Percentiles rank a stretch among this genome's conserved stretches.
Evolutionary conservation across 1,284 basidiomycete genomes (phyloP).

Genomic region (Cyathus olla): DNA sequence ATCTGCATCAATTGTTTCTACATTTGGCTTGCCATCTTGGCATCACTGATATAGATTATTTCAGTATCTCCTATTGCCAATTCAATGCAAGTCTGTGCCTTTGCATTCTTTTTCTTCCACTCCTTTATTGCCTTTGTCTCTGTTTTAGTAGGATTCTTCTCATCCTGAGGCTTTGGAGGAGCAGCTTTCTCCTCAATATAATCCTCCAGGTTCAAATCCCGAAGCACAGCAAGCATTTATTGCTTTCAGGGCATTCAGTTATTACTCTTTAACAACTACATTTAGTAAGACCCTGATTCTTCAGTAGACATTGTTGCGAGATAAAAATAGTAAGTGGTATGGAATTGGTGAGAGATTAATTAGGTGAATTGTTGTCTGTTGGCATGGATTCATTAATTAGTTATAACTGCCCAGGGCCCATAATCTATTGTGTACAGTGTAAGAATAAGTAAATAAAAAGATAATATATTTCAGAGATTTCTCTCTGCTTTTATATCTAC

Average conservation of each 20-base stretch:
- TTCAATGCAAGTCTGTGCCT: slow-evolving; percentile 30
- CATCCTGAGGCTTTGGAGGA: slow-evolving; percentile 6
- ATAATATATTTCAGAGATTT: too few species aligned
- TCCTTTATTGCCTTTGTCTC: slow-evolving; percentile 8
- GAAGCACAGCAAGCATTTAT: slow-evolving; percentile 15
- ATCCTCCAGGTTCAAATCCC: slow-evolving; percentile 22
- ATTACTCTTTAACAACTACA: too few species aligned
- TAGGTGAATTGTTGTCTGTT: too few species aligned
- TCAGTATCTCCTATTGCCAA: slow-evolving; percentile 33
- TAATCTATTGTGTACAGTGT: too few species aligned
- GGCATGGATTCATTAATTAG: too few species aligned
- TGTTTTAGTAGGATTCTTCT: slow-evolving; percentile 3
- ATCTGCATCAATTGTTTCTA: slow-evolving; percentile 33
- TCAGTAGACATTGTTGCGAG: too few species aligned
- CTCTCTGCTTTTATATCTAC: too few species aligned
- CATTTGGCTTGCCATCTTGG: slow-evolving; percentile 29
- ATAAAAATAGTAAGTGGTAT: too few species aligned
- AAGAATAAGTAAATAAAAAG: too few species aligned
- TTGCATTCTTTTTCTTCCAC: slow-evolving; percentile 32
- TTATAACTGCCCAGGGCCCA: too few species aligned
- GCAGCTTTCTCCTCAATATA: slow-evolving; percentile 17
- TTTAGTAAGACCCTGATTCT: too few species aligned
- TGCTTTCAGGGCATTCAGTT: slow-evolving; percentile 23
- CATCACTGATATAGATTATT: slow-evolving; percentile 35
- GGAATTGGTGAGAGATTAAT: too few species aligned